Evolutionary conservation across 164 flowering plant species (phyloP).

Genomic region (Akebia trifoliata): DNA sequence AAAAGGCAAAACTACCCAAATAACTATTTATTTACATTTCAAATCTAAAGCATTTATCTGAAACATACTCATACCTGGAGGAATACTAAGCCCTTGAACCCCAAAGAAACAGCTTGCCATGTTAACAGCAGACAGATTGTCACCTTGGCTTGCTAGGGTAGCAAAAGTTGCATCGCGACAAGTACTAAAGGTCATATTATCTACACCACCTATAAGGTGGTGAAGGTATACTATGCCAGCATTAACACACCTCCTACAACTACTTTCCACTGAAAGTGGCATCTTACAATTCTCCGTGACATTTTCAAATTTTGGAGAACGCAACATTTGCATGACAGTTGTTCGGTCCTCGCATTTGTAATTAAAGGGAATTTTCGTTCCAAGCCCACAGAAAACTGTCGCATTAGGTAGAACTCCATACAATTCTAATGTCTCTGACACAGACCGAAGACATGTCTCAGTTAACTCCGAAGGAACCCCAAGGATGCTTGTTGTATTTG

Average conservation of each 20-base stretch:
- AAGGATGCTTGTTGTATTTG: constrained; percentile 64
- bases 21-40: too few relatives aligned
- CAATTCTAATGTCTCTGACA: constrained; percentile 60
- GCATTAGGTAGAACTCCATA: constrained; percentile 78
- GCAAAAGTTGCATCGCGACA: constrained; percentile 94
- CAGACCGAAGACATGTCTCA: constrained; percentile 55
- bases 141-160: constrained; percentile 77
- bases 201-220: constrained; percentile 48
- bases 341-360: constrained; percentile 71
- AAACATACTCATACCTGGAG: constrained; percentile 40
- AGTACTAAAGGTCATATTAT: constrained; percentile 75
- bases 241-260: constrained; percentile 75
- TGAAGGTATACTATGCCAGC: constrained; percentile 68
- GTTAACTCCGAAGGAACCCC: constrained; percentile 68
- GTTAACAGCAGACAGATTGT: constrained; percentile 38
- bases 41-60: not conserved
- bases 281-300: constrained; percentile 54
- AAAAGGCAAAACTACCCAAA: too few relatives aligned
- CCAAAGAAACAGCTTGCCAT: constrained; percentile 88
- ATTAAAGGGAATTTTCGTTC: constrained; percentile 72
- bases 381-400: constrained; percentile 68
- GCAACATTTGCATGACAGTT: constrained; percentile 76
- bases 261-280: constrained; percentile 44
- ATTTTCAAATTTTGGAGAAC: constrained; percentile 60
- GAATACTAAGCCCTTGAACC: constrained; percentile 49